Evolutionary conservation across 768 basidiomycete species (phyloP).

Genomic region (Kockovaella imperatae): DNA sequence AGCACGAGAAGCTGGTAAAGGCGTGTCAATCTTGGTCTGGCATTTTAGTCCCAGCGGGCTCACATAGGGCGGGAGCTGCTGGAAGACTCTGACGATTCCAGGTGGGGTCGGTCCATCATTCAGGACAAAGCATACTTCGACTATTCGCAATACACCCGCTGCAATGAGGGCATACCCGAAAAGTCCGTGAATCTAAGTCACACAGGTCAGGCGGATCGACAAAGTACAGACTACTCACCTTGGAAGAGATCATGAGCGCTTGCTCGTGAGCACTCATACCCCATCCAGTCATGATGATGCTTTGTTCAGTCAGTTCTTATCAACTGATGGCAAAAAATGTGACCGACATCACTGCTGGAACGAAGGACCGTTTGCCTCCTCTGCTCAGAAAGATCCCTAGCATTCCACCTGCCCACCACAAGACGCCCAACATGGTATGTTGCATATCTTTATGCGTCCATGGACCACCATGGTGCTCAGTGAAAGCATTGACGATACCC

Average conservation of each 20-base stretch:
- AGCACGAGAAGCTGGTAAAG: conserved; percentile 6
- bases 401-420: conserved; percentile 78
- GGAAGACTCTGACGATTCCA: conserved; percentile 58
- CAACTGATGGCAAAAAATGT: neutral
- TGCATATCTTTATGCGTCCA: conserved; percentile 95
- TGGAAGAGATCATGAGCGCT: conserved; percentile 72
- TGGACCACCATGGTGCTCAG: conserved; percentile 68
- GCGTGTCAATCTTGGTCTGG: neutral
- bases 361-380: conserved; percentile 46
- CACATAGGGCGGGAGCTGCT: conserved; percentile 81
- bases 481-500: conserved; percentile 77
- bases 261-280: conserved; percentile 85
- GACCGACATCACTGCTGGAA: conserved; percentile 66
- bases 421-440: conserved; percentile 59
- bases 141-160: conserved; percentile 68
- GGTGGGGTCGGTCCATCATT: conserved; percentile 37
- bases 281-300: conserved; percentile 85
- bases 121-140: conserved; percentile 75
- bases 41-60: conserved; percentile 9
- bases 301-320: conserved; percentile 33
- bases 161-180: conserved; percentile 82
- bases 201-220: neutral
- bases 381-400: conserved; percentile 66
- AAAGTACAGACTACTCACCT: conserved; percentile 48
- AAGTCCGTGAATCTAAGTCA: conserved; percentile 61